A percentile compares a stretch with the other conserved stretches of the same genome.
Evolutionary conservation across 768 basidiomycete species (phyloP).

Genomic region (Pilatotrama ljubarskyi): DNA sequence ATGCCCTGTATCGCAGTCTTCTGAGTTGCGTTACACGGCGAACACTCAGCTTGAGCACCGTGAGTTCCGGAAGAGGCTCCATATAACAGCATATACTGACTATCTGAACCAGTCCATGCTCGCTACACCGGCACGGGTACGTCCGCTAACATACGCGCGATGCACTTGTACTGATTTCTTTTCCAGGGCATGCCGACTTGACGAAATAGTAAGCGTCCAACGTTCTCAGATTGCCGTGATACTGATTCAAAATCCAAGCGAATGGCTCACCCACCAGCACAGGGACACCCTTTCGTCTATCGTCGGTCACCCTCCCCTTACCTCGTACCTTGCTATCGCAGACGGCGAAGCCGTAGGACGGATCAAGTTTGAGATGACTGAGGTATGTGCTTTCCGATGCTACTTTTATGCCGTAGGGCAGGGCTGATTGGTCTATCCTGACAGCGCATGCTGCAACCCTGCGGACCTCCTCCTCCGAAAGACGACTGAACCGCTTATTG

Average conservation of each 20-base stretch:
- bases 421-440: slow-evolving; percentile 3
- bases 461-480: slow-evolving; percentile 88
- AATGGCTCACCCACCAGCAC: slow-evolving; percentile 98
- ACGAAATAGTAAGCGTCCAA: slow-evolving; percentile 80
- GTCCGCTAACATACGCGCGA: slow-evolving; percentile 28
- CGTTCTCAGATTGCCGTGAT: background rate
- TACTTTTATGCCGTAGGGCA: background rate
- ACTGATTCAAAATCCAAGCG: slow-evolving; percentile 52
- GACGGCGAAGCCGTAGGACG: slow-evolving; percentile 93
- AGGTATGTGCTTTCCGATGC: slow-evolving; percentile 51
- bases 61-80: slow-evolving; percentile 44
- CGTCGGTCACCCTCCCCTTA: slow-evolving; percentile 84
- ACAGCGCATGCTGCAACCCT: slow-evolving; percentile 93
- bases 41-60: slow-evolving; percentile 95
- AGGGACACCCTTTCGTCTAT: slow-evolving; percentile 94
- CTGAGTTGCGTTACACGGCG: slow-evolving; percentile 92
- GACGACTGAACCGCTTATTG: slow-evolving; percentile 57
- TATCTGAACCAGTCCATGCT: slow-evolving; percentile 71
- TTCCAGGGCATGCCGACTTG: slow-evolving; percentile 87
- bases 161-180: background rate
- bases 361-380: slow-evolving; percentile 91
- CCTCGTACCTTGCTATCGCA: slow-evolving; percentile 87
- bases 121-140: slow-evolving; percentile 93
- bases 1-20: slow-evolving; percentile 53
- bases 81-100: slow-evolving; percentile 8